Evolutionary conservation across 2,329 filamentous ascomycete species (phyloP).

Genomic region (Aspergillus costaricaensis): DNA sequence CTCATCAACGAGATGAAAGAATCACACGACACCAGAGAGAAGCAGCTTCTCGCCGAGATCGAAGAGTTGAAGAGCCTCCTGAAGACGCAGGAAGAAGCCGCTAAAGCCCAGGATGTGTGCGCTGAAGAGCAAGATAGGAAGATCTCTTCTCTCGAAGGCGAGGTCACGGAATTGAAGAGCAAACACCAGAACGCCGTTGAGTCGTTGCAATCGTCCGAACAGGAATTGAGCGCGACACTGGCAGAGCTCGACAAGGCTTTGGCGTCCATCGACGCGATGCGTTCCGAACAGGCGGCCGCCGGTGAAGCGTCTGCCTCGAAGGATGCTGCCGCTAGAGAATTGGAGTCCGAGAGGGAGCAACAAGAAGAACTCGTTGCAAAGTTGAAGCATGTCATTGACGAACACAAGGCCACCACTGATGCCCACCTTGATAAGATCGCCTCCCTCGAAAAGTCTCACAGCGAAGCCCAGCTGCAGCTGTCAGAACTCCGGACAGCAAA

Average conservation of each 20-base stretch:
- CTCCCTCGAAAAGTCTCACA: conserved; percentile 72
- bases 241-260: conserved; percentile 70
- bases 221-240: conserved; percentile 70
- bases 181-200: conserved; percentile 73
- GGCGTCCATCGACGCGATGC: conserved; percentile 54
- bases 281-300: conserved; percentile 41
- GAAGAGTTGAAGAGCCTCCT: conserved; percentile 64
- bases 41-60: conserved; percentile 71
- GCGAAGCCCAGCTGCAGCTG: conserved; percentile 66
- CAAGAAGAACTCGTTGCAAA: conserved; percentile 62
- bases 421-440: conserved; percentile 69
- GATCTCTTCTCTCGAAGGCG: conserved; percentile 67
- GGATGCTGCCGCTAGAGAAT: conserved; percentile 45
- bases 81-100: conserved; percentile 38
- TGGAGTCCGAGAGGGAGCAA: conserved; percentile 55
- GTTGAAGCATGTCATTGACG: conserved; percentile 74
- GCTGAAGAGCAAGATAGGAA: conserved; percentile 54
- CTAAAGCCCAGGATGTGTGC: conserved; percentile 37
- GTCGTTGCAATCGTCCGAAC: conserved; percentile 71
- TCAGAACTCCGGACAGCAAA: conserved; percentile 65
- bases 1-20: conserved; percentile 75
- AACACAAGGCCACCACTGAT: conserved; percentile 74
- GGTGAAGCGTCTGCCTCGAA: conserved; percentile 36
- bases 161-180: conserved; percentile 72
- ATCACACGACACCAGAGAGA: conserved; percentile 71